Evolutionary conservation across 495 filamentous ascomycete genomes (phyloP).

Genomic region (Sphaerosporella brunnea): DNA sequence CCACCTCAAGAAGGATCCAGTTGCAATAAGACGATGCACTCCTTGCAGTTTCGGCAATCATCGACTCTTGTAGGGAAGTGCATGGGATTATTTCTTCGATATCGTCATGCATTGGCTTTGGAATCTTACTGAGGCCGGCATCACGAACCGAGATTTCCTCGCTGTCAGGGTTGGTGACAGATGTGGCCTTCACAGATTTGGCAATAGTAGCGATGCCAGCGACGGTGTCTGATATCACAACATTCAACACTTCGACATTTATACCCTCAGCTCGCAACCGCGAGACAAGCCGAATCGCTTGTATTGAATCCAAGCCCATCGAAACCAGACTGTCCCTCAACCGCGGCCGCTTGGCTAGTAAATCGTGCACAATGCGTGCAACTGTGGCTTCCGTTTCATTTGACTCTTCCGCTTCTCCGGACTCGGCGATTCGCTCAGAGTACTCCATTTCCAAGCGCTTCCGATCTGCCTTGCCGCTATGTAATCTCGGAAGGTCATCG

Average conservation of each 20-base stretch:
- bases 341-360: conserved; percentile 32
- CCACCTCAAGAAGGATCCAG: conserved; percentile 44
- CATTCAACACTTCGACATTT: conserved; percentile 33
- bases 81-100: conserved; percentile 41
- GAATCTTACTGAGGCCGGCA: conserved; percentile 1
- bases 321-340: conserved; percentile 33
- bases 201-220: conserved; percentile 1
- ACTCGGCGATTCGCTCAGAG: conserved; percentile 17
- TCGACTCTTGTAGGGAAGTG: conserved; percentile 55
- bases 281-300: conserved; percentile 48
- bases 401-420: conserved; percentile 21
- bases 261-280: conserved; percentile 37
- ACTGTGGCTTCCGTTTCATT: conserved; percentile 32
- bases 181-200: not conserved
- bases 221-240: conserved; percentile 39
- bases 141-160: not conserved
- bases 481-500: conserved; percentile 43
- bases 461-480: conserved; percentile 66
- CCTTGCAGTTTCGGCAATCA: conserved; percentile 50
- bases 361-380: conserved; percentile 29
- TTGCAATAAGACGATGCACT: conserved; percentile 49
- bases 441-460: conserved; percentile 45
- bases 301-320: conserved; percentile 53
- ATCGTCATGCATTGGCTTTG: conserved; percentile 12
- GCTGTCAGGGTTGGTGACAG: not conserved